Conservation (phyloP, 352 stramenopile species). For the Phytopythium oedochilum region DNA sequence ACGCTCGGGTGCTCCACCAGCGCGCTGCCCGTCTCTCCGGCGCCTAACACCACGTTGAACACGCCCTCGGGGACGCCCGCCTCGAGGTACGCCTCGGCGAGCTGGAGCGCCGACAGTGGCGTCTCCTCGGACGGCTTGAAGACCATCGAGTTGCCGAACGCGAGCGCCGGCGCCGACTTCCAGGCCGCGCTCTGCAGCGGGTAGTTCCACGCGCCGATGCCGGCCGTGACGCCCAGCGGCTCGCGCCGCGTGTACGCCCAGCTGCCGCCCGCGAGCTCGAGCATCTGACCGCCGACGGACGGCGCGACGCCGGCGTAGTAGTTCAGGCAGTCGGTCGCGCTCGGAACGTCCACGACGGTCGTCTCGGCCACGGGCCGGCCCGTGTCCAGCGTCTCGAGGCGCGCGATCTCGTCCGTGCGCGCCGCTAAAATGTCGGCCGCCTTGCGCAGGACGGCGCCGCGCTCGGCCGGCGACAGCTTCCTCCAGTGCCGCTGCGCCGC, state of each 20-base stretch:
- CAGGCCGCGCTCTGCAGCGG: slow-evolving; percentile 73
- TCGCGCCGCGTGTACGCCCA: slow-evolving; percentile 79
- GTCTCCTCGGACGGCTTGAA: slow-evolving; percentile 91
- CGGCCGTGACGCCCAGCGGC: slow-evolving; percentile 62
- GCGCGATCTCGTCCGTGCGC: slow-evolving; percentile 59
- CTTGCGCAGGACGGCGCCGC: slow-evolving; percentile 56
- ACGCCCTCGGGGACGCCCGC: slow-evolving; percentile 68
- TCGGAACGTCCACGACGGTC: slow-evolving; percentile 56
- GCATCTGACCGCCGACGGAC: slow-evolving; percentile 63
- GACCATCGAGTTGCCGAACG: slow-evolving; percentile 90
- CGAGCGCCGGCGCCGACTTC: slow-evolving; percentile 78
- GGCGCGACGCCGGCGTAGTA: slow-evolving; percentile 69
- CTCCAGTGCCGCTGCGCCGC: slow-evolving; percentile 63
- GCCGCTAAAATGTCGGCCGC: slow-evolving; percentile 55
- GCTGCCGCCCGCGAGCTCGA: slow-evolving; percentile 55
- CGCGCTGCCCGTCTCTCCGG: slow-evolving; percentile 44
- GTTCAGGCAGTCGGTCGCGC: slow-evolving; percentile 71
- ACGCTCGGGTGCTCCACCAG: slow-evolving; percentile 50
- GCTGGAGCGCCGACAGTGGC: slow-evolving; percentile 59
- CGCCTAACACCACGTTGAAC: slow-evolving; percentile 78
- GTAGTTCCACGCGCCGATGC: slow-evolving; percentile 85
- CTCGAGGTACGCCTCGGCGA: slow-evolving; percentile 65
- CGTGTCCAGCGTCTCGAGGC: slow-evolving; percentile 75
- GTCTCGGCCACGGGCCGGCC: slow-evolving; percentile 76
- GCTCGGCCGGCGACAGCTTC: slow-evolving; percentile 48